Conservation (phyloP, 257 asterid genomes). For the Gardenia jasminoides region DNA sequence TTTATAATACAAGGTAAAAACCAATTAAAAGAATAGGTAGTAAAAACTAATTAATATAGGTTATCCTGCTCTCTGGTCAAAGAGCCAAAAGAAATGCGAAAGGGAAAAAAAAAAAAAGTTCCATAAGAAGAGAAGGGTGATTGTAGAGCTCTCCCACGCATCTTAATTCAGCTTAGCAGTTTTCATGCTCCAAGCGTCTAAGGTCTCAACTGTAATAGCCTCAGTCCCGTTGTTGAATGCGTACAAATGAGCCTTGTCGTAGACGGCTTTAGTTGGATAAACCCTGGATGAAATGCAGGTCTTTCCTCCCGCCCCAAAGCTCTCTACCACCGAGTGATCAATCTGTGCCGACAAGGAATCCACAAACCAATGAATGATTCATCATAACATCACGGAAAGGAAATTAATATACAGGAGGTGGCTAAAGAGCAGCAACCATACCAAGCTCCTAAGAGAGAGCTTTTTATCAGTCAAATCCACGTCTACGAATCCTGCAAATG, state of each 20-base stretch:
- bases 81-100: too few species aligned
- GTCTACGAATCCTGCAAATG: constrained; percentile 62
- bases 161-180: constrained; percentile 25
- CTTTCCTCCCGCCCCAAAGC: constrained; percentile 45
- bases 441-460: constrained; percentile 67
- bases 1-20: too few species aligned
- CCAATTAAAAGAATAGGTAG: too few species aligned
- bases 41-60: too few species aligned
- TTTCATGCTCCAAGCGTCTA: constrained; percentile 44
- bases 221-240: constrained; percentile 51
- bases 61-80: too few species aligned
- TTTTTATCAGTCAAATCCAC: constrained; percentile 52
- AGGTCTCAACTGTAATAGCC: constrained; percentile 26
- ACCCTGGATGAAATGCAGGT: constrained; percentile 43
- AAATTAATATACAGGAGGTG: not conserved
- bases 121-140: too few species aligned
- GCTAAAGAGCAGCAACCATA: constrained; percentile 13
- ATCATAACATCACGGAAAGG: too few species aligned
- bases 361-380: too few species aligned
- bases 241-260: constrained; percentile 29
- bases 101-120: too few species aligned
- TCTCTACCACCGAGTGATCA: constrained; percentile 51
- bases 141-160: too few species aligned
- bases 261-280: constrained; percentile 41
- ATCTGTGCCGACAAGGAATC: constrained; percentile 23